Percentiles rank a stretch among this genome's conserved stretches.
These are phyloP conservation scores for Stagonosporopsis vannaccii DNA, from an alignment of 2,329 filamentous ascomycete species.

Conservation along the genomic window DNA sequence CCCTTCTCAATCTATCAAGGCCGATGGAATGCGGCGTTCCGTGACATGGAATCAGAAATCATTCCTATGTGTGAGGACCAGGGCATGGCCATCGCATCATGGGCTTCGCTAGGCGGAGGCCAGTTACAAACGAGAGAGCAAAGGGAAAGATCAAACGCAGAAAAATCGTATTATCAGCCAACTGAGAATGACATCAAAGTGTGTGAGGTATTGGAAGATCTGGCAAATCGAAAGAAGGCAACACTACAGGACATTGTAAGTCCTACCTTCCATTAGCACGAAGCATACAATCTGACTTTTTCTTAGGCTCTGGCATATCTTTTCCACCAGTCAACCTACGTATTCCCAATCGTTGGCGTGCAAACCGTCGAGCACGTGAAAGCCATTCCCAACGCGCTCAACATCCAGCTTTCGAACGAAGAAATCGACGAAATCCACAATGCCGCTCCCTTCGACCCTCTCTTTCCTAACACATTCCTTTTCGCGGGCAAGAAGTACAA, in stretches of 20 bases:
- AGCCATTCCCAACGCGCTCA: constrained; percentile 71
- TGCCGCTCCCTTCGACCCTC: constrained; percentile 29
- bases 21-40: constrained; percentile 48
- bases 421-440: constrained; percentile 72
- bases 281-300: neutral
- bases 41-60: constrained; percentile 71
- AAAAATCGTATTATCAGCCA: constrained; percentile 45
- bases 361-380: constrained; percentile 73
- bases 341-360: constrained; percentile 77
- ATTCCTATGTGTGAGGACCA: constrained; percentile 67
- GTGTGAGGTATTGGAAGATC: constrained; percentile 64
- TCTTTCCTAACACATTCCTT: constrained; percentile 29
- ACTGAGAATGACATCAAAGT: constrained; percentile 59
- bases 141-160: constrained; percentile 48
- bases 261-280: neutral
- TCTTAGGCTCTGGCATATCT: constrained; percentile 25
- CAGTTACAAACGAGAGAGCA: constrained; percentile 43
- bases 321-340: constrained; percentile 60
- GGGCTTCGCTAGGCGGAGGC: constrained; percentile 52
- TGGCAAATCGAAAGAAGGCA: constrained; percentile 63
- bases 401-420: constrained; percentile 63
- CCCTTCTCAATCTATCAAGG: constrained; percentile 50
- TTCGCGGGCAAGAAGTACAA: constrained; percentile 7
- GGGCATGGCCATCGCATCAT: constrained; percentile 65
- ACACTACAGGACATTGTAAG: constrained; percentile 60